These are phyloP conservation scores for Chlorencoelia australis DNA, from an alignment of 2,329 filamentous ascomycete genomes.

Conservation along the genomic window DNA sequence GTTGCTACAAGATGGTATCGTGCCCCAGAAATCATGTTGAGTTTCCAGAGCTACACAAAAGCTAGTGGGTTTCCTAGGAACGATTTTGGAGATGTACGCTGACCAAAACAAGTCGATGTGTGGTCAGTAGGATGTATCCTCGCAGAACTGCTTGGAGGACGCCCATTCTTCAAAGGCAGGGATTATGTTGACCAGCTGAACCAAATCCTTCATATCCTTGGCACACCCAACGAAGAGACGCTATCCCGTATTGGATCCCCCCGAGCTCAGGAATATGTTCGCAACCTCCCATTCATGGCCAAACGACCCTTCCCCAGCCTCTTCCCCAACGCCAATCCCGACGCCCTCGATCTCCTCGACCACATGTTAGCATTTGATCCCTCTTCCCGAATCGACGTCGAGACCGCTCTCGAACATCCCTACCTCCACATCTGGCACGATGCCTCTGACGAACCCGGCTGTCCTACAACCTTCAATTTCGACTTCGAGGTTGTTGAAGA, in stretches of 20 bases:
- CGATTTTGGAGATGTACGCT: slow-evolving; percentile 5
- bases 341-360: slow-evolving; percentile 89
- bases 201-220: slow-evolving; percentile 96
- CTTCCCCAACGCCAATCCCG: slow-evolving; percentile 91
- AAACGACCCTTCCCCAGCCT: slow-evolving; percentile 83
- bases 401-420: slow-evolving; percentile 89
- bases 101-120: slow-evolving; percentile 66
- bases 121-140: slow-evolving; percentile 99
- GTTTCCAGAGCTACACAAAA: slow-evolving; percentile 99
- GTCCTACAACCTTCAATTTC: slow-evolving; percentile 93
- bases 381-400: slow-evolving; percentile 83
- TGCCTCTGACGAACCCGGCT: slow-evolving; percentile 86
- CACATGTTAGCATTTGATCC: slow-evolving; percentile 97
- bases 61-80: slow-evolving; percentile 63
- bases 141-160: slow-evolving; percentile 86
- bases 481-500: slow-evolving; percentile 97
- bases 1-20: slow-evolving; percentile 98
- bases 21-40: slow-evolving; percentile 98
- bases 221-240: slow-evolving; percentile 92
- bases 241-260: slow-evolving; percentile 88
- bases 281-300: slow-evolving; percentile 88
- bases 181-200: slow-evolving; percentile 99
- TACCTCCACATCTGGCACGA: slow-evolving; percentile 97
- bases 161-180: slow-evolving; percentile 97
- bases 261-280: slow-evolving; percentile 94